Evolutionary conservation across 2,329 filamentous ascomycete genomes (phyloP), one percentile per base, ranked within the genome.

Genomic region (Emmonsia crescens): DNA sequence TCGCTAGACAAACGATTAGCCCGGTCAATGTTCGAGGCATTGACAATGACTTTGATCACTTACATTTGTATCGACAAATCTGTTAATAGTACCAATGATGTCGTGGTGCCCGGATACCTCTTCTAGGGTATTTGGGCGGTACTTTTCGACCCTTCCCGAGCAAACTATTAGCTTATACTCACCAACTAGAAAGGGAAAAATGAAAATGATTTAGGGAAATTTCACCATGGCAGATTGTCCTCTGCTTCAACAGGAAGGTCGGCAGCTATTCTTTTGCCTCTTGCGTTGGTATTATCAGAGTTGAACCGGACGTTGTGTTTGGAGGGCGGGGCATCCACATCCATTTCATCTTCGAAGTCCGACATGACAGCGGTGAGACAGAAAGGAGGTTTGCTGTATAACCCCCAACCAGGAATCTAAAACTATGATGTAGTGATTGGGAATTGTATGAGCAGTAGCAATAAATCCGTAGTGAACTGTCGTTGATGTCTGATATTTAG

Each of bases 41-140:
- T 46, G 33, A 5, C 38, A 38, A 27, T 10, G 33, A 27, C 24
- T 21, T 42, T n/a, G 14, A 36, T 24, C n/a, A 12, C 75, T 36
- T 75, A 85, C 83, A 77, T 99, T 97, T 62, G 89, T 84, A 72
- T 97, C 92, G 72, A 99, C 85, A 70, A 99, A 99, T 74, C 92
- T 94, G 81, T 96, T 96, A 78, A 99, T 96, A 1, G 94, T 99
- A 4, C 92, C 87, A 66, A 99, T 85, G 71, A 99, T 97, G 76
- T 99, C 94, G 72, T 96, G 89, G 75, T 99, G 94, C 24, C 94
- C 94, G 2, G 91, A 96, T 62, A 99, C 94, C 75, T 99, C 94
- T 68, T 88, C 85, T 54, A 99, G 84, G 1, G 89, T 91, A 64
- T 87, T 86, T 21, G 94, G 94, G 60, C 94, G 85, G 77, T 97